phyloP scores from a whole-genome alignment of 2,329 filamentous ascomycete species.

The Neopestalotiopsis rosae region DNA sequence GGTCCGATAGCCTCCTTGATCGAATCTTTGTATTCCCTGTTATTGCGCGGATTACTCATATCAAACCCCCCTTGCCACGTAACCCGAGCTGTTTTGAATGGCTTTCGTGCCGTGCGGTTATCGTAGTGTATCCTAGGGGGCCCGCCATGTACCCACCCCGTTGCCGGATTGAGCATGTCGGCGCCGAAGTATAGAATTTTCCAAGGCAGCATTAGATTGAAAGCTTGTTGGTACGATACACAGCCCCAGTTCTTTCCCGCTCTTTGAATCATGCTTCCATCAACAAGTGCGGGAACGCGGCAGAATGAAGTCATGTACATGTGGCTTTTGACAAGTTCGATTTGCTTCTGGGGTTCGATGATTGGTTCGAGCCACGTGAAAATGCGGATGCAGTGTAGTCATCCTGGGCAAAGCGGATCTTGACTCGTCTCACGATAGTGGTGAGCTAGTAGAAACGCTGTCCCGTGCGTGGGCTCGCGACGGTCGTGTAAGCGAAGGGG shows the following conservation, averaged over 20 bases:
- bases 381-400: not conserved
- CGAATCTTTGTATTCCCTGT: too few relatives aligned
- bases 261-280: not conserved
- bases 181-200: not conserved
- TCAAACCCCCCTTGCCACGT: too few relatives aligned
- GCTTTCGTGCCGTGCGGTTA: not conserved
- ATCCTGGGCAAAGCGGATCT: not conserved
- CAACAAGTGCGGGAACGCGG: not conserved
- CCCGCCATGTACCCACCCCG: not conserved
- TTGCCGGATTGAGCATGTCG: not conserved
- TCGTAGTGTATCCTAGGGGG: not conserved
- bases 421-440: not conserved
- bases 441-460: not conserved
- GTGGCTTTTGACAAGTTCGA: not conserved
- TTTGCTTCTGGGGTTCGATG: too few relatives aligned
- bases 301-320: not conserved
- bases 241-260: not conserved
- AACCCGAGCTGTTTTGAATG: not conserved
- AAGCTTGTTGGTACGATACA: not conserved
- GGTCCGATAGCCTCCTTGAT: too few relatives aligned
- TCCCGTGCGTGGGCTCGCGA: not conserved
- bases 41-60: too few relatives aligned
- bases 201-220: constrained; percentile 3
- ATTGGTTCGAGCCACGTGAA: not conserved
- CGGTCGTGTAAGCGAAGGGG: not conserved